Evolutionary conservation across 2,329 filamentous ascomycete species (phyloP).

Genomic region (Claviceps sp.): DNA sequence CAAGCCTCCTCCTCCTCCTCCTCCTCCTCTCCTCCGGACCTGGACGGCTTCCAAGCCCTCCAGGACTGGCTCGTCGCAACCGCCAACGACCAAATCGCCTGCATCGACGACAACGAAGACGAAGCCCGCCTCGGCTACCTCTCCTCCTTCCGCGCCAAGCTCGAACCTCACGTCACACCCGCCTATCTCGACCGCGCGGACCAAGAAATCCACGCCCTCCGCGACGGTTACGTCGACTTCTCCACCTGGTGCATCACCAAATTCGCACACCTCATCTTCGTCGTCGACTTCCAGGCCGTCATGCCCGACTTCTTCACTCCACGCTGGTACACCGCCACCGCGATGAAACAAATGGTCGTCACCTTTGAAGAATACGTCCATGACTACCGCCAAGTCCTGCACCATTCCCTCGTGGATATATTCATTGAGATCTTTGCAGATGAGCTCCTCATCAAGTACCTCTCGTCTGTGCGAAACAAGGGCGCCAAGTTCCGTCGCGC

Average conservation of each 20-base stretch:
- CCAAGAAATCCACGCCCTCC: slow-evolving; percentile 58
- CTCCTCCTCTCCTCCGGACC: slow-evolving; percentile 25
- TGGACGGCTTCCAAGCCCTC: slow-evolving; percentile 61
- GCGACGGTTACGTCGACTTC: slow-evolving; percentile 89
- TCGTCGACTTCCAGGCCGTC: slow-evolving; percentile 73
- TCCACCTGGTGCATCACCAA: slow-evolving; percentile 83
- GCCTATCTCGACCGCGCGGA: slow-evolving; percentile 66
- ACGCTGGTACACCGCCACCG: slow-evolving; percentile 74
- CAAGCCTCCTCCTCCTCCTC: background rate
- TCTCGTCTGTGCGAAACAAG: slow-evolving; percentile 75
- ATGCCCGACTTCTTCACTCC: slow-evolving; percentile 84
- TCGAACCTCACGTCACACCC: slow-evolving; percentile 67
- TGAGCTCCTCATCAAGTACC: slow-evolving; percentile 76
- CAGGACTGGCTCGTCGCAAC: slow-evolving; percentile 96
- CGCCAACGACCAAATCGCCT: slow-evolving; percentile 96
- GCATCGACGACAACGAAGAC: slow-evolving; percentile 83
- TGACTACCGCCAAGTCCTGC: slow-evolving; percentile 74
- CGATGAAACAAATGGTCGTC: slow-evolving; percentile 85
- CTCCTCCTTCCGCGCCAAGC: slow-evolving; percentile 71
- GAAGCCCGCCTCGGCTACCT: slow-evolving; percentile 68
- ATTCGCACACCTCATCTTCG: slow-evolving; percentile 79
- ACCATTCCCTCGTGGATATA: slow-evolving; percentile 79
- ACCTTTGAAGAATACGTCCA: slow-evolving; percentile 91
- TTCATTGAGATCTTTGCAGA: slow-evolving; percentile 89
- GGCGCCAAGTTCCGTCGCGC: slow-evolving; percentile 74